phyloP scores from a whole-genome alignment of 371 early-diverging fungal species.

The Zancudomyces culisetae region DNA sequence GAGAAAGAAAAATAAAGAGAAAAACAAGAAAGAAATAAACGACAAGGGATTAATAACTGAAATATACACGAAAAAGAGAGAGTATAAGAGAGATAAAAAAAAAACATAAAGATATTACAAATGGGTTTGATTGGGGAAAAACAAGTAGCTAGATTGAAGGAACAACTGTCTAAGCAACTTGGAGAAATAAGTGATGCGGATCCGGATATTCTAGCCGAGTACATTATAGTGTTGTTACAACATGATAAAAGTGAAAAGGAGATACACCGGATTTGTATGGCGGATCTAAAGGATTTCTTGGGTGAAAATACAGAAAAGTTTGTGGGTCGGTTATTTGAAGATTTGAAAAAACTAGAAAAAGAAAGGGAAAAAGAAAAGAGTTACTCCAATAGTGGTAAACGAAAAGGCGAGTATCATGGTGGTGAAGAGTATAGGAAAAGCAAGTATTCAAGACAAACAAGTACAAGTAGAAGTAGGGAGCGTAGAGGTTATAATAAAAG shows the following conservation, averaged over 20 bases:
- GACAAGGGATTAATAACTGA: too few relatives aligned
- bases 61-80: neutral
- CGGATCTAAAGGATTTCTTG: conserved; percentile 3
- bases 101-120: too few relatives aligned
- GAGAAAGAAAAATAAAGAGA: too few relatives aligned
- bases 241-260: conserved; percentile 1
- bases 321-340: neutral
- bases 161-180: too few relatives aligned
- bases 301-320: conserved; percentile 1
- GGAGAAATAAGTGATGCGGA: neutral
- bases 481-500: neutral
- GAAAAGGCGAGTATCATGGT: too few relatives aligned
- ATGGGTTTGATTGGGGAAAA: too few relatives aligned
- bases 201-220: conserved; percentile 2
- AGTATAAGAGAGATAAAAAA: neutral
- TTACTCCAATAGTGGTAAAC: too few relatives aligned
- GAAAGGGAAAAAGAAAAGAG: neutral
- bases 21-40: too few relatives aligned
- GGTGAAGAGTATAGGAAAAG: too few relatives aligned
- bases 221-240: conserved; percentile 2
- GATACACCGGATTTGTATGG: neutral
- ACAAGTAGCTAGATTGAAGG: too few relatives aligned
- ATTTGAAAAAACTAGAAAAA: neutral
- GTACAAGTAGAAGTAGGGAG: too few relatives aligned
- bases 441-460: too few relatives aligned